Evolutionary conservation across 495 filamentous ascomycete genomes (phyloP).

Genomic region (Neurospora sp.): DNA sequence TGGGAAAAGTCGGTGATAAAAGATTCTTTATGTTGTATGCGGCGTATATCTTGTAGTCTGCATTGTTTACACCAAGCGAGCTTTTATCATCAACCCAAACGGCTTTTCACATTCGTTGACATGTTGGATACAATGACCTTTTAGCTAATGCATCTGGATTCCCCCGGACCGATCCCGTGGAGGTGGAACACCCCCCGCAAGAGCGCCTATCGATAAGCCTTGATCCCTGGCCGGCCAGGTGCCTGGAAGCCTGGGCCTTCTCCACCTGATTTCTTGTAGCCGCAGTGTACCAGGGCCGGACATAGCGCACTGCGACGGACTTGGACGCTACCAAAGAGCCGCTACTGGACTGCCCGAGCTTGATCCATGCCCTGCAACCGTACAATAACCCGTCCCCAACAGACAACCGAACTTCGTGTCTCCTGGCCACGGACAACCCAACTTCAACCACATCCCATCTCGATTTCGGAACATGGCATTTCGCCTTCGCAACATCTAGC

Average conservation of each 20-base stretch:
- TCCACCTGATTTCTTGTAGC: not conserved
- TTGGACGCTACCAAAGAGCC: not conserved
- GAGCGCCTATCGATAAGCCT: not conserved
- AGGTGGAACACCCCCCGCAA: not conserved
- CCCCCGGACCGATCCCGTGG: too few species aligned
- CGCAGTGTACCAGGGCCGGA: not conserved
- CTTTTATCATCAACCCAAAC: not conserved
- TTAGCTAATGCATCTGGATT: not conserved
- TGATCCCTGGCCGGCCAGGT: not conserved
- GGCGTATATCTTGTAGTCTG: not conserved
- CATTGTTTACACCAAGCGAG: not conserved
- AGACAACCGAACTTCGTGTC: not conserved
- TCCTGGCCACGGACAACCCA: not conserved
- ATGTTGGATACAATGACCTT: not conserved
- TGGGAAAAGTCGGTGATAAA: not conserved
- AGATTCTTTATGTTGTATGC: not conserved
- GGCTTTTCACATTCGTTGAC: not conserved
- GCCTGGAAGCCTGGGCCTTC: not conserved
- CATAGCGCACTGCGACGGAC: not conserved
- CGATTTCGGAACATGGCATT: not conserved
- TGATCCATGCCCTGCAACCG: not conserved
- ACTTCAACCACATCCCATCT: not conserved
- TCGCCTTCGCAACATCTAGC: not conserved
- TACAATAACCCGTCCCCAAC: not conserved
- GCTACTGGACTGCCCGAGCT: not conserved